A percentile compares a stretch with the other conserved stretches of the same genome.
Conservation (phyloP, 169 alveolate species). For the Eimeria necatrix region DNA sequence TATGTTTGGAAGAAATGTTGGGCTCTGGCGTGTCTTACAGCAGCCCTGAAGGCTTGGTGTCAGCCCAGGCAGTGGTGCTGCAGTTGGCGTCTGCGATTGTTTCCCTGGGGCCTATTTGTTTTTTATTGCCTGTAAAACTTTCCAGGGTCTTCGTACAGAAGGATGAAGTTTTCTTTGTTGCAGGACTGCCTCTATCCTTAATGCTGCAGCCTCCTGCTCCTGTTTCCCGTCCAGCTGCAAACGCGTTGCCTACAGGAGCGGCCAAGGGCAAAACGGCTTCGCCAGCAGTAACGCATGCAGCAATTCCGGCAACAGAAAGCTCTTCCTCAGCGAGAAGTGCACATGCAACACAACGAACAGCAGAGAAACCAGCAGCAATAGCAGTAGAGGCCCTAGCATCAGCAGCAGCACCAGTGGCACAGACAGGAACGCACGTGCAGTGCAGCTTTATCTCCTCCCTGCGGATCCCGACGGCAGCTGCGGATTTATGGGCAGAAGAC, state of each 20-base stretch:
- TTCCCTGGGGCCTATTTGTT: not conserved
- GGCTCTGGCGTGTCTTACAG: not conserved
- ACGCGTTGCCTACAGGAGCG: not conserved
- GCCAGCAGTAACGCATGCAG: not conserved
- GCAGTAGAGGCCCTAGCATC: not conserved
- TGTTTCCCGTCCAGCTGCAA: no score
- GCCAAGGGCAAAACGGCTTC: not conserved
- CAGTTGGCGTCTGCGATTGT: not conserved
- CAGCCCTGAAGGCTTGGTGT: not conserved
- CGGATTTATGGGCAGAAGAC: not conserved
- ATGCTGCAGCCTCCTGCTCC: not conserved
- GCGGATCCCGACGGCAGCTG: not conserved
- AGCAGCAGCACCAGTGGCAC: no score
- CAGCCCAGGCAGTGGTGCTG: not conserved
- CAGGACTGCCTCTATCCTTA: not conserved
- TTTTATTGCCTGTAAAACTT: not conserved
- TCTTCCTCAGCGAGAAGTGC: no score
- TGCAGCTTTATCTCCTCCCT: not conserved
- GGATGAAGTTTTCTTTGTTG: not conserved
- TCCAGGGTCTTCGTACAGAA: not conserved
- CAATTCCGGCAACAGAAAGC: not conserved
- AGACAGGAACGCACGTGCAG: no score
- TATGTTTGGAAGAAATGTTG: not conserved
- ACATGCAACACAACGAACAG: no score
- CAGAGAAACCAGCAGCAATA: not conserved